A percentile compares a stretch with the other conserved stretches of the same genome.
Evolutionary conservation across 352 stramenopile genomes (phyloP).

Genomic region (Globisporangium emineosum): DNA sequence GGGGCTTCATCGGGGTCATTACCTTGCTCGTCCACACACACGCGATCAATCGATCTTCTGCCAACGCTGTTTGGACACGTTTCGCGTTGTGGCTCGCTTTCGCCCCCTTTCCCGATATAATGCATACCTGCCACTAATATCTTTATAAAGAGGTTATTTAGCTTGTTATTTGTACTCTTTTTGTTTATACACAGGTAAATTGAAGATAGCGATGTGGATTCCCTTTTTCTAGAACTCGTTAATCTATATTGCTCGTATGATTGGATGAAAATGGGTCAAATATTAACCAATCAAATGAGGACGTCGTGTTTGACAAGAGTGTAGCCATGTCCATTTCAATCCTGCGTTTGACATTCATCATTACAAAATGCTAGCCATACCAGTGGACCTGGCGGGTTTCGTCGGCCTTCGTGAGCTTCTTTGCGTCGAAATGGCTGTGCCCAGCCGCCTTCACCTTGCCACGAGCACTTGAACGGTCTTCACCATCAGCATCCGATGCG

Average conservation of each 20-base stretch:
- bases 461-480: not conserved
- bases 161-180: not conserved
- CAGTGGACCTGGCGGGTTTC: constrained; percentile 11
- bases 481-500: not conserved
- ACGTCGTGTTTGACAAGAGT: not conserved
- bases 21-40: not conserved
- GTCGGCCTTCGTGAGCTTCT: constrained; percentile 6
- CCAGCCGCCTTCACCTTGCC: not conserved
- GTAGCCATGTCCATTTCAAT: too few species aligned
- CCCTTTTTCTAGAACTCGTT: not conserved
- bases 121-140: not conserved
- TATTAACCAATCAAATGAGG: not conserved
- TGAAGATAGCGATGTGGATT: too few species aligned
- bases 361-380: too few species aligned
- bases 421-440: not conserved
- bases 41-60: constrained; percentile 8
- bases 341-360: too few species aligned
- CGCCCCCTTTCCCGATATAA: not conserved
- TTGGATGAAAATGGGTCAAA: not conserved
- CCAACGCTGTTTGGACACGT: not conserved
- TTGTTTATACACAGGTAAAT: not conserved
- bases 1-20: not conserved
- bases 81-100: not conserved
- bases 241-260: not conserved
- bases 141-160: too few species aligned